Evolutionary conservation across 2,329 filamentous ascomycete genomes (phyloP).

Genomic region (Sarocladium kiliense): DNA sequence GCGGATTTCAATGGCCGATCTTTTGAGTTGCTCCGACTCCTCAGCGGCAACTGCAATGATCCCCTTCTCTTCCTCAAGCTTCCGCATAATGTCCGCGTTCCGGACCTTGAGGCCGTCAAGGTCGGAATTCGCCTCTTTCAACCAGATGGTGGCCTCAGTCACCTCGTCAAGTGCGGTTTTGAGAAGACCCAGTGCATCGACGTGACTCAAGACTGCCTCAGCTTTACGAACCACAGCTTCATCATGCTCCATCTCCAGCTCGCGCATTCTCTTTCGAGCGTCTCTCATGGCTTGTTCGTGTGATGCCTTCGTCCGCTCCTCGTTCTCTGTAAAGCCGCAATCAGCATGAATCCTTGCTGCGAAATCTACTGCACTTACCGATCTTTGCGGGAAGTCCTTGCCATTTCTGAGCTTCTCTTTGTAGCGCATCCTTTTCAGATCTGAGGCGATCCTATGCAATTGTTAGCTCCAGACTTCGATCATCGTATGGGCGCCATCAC

Average conservation of each 20-base stretch:
- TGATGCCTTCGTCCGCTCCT: conserved; percentile 25
- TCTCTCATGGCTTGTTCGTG: conserved; percentile 27
- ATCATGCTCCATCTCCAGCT: conserved; percentile 51
- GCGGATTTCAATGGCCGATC: conserved; percentile 24
- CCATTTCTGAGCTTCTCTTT: conserved; percentile 61
- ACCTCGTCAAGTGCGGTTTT: conserved; percentile 57
- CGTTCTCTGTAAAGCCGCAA: conserved; percentile 24
- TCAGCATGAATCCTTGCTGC: conserved; percentile 14
- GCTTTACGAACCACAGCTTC: conserved; percentile 50
- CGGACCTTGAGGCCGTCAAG: conserved; percentile 60
- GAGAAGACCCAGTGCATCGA: conserved; percentile 58
- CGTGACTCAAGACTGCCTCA: conserved; percentile 44
- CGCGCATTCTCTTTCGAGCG: conserved; percentile 34
- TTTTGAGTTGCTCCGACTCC: conserved; percentile 30
- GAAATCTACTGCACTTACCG: conserved; percentile 35
- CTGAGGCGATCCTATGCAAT: conserved; percentile 37
- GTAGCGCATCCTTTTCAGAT: conserved; percentile 60
- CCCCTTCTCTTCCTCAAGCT: conserved; percentile 41
- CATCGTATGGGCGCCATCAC: conserved; percentile 10
- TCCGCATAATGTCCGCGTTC: conserved; percentile 53
- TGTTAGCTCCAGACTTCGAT: background rate
- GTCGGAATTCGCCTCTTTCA: conserved; percentile 82
- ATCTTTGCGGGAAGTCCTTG: conserved; percentile 66
- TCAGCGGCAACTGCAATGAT: conserved; percentile 33
- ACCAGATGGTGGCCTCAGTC: conserved; percentile 63